Evolutionary conservation across 768 basidiomycete genomes (phyloP).

Genomic region (Leccinum variicolor): DNA sequence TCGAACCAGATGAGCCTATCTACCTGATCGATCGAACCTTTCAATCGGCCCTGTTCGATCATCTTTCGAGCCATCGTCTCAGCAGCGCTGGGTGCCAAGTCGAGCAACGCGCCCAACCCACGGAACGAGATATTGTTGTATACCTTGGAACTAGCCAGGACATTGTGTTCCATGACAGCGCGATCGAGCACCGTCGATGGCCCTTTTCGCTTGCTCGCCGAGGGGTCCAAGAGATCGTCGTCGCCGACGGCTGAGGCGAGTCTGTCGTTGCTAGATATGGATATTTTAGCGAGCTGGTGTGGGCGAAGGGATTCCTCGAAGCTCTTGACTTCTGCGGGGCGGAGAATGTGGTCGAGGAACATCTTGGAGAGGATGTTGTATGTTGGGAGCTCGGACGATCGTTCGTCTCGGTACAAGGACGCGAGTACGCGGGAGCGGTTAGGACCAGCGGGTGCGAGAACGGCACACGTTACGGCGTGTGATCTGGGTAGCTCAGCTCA

Average conservation of each 20-base stretch:
- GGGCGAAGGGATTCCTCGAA: conserved; percentile 86
- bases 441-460: conserved; percentile 95
- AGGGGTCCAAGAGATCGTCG: conserved; percentile 51
- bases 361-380: conserved; percentile 95
- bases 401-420: conserved; percentile 91
- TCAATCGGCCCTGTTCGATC: conserved; percentile 95
- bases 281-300: conserved; percentile 92
- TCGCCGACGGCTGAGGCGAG: conserved; percentile 65
- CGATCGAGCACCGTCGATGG: conserved; percentile 95
- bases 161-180: conserved; percentile 98
- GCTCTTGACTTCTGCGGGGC: conserved; percentile 81
- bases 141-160: conserved; percentile 93
- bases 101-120: conserved; percentile 87
- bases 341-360: conserved; percentile 97
- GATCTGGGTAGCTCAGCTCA: conserved; percentile 44
- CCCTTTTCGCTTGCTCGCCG: conserved; percentile 75
- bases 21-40: conserved; percentile 94
- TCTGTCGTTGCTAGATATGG: conserved; percentile 79
- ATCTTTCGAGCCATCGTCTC: conserved; percentile 98
- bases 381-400: conserved; percentile 72
- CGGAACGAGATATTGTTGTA: conserved; percentile 97
- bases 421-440: conserved; percentile 92
- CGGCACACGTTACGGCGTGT: conserved; percentile 93
- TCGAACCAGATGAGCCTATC: conserved; percentile 95
- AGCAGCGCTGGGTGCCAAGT: conserved; percentile 87